Evolutionary conservation across 257 asterid species (phyloP).

Genomic region (Anisodus acutangulus): DNA sequence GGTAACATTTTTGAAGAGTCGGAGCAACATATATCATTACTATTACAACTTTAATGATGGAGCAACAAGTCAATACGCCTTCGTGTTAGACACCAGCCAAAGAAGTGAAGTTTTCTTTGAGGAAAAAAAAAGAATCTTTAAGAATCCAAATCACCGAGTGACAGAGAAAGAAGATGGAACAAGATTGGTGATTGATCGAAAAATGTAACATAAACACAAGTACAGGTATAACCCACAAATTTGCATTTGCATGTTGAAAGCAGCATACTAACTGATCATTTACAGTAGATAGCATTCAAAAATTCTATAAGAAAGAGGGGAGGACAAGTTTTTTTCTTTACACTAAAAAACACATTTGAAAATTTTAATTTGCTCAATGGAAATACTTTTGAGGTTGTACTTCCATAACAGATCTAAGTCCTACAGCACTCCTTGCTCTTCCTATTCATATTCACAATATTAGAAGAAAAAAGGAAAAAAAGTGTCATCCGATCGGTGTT

Average conservation of each 20-base stretch:
- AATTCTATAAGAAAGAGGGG: background rate
- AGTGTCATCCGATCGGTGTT: background rate
- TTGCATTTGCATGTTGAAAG: no score
- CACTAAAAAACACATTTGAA: background rate
- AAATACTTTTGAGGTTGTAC: background rate
- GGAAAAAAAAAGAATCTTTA: background rate
- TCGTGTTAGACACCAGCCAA: background rate
- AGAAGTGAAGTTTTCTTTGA: background rate
- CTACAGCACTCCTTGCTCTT: background rate
- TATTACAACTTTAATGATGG: background rate
- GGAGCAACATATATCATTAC: background rate
- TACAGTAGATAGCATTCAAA: no score
- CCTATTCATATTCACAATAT: background rate
- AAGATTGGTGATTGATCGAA: no score
- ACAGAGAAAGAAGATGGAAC: no score
- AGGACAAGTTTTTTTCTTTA: background rate
- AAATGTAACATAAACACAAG: no score
- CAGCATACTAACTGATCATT: no score
- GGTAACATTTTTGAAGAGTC: no score
- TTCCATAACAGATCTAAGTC: background rate
- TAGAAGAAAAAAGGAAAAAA: background rate
- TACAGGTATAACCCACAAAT: no score
- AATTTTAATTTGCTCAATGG: no score
- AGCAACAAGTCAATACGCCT: background rate
- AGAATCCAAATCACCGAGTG: background rate